phyloP scores from a whole-genome alignment of 1,284 basidiomycete species.

The Amylostereum areolatum region DNA sequence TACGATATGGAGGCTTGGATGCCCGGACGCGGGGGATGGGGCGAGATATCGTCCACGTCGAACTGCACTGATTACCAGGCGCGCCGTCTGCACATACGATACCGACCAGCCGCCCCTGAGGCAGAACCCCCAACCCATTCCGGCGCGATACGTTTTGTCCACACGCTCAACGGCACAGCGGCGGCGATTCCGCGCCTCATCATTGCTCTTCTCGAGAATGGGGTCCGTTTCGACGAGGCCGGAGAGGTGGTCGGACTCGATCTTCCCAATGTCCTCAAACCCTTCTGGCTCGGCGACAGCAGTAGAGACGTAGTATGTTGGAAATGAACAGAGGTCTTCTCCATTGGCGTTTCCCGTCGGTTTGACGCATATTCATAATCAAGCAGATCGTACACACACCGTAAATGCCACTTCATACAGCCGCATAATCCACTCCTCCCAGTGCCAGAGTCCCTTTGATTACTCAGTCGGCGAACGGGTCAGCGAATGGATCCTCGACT shows the following conservation, averaged over 20 bases:
- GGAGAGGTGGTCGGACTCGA: constrained; percentile 50
- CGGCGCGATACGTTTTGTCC: constrained; percentile 58
- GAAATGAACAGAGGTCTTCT: constrained; percentile 30
- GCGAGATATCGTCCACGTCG: constrained; percentile 91
- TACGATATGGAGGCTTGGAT: constrained; percentile 99
- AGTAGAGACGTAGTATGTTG: constrained; percentile 37
- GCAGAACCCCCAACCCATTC: no score
- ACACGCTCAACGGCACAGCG: constrained; percentile 93
- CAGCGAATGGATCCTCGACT: constrained; percentile 73
- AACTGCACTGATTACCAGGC: constrained; percentile 96
- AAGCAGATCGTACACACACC: no score
- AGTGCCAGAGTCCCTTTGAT: no score
- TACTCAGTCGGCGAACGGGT: constrained; percentile 65
- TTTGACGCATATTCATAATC: no score
- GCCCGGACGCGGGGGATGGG: constrained; percentile 95
- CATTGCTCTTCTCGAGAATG: constrained; percentile 86
- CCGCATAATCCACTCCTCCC: no score
- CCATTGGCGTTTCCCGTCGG: no score
- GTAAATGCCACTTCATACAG: no score
- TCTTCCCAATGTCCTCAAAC: constrained; percentile 58
- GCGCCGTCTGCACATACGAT: constrained; percentile 82
- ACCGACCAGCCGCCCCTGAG: constrained; percentile 30
- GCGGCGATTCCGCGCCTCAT: constrained; percentile 88
- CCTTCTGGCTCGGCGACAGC: constrained; percentile 66
- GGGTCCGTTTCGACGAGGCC: constrained; percentile 56